Conservation (phyloP, 2,329 filamentous ascomycete species). For the Arthroderma sp. region DNA sequence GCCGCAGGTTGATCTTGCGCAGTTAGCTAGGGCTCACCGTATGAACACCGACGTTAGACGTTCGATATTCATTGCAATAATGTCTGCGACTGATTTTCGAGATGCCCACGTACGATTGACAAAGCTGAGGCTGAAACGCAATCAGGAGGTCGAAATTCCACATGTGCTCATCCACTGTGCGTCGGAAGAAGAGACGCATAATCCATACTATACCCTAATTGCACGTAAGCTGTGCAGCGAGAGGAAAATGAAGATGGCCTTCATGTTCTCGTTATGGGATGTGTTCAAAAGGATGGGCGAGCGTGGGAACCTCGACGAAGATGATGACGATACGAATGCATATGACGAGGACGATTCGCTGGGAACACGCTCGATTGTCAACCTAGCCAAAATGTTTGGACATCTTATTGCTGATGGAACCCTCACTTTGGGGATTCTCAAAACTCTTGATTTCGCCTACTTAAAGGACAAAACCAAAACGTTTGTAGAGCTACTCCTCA, state of each 20-base stretch:
- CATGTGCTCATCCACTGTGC: constrained; percentile 78
- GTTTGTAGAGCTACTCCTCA: constrained; percentile 69
- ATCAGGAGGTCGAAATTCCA: constrained; percentile 75
- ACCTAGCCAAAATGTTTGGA: constrained; percentile 54
- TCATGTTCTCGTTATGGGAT: constrained; percentile 78
- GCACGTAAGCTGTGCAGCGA: constrained; percentile 59
- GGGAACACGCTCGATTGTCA: constrained; percentile 48
- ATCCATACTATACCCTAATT: constrained; percentile 84
- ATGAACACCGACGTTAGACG: constrained; percentile 79
- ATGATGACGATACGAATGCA: constrained; percentile 48
- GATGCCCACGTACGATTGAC: constrained; percentile 68
- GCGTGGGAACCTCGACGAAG: constrained; percentile 45
- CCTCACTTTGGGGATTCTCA: constrained; percentile 44
- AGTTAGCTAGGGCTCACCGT: constrained; percentile 65
- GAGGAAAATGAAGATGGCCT: constrained; percentile 61
- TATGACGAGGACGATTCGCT: constrained; percentile 39
- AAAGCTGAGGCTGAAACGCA: constrained; percentile 72
- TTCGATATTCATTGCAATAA: constrained; percentile 85
- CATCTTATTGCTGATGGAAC: constrained; percentile 47
- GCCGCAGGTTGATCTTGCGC: constrained; percentile 48
- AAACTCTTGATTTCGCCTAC: constrained; percentile 61
- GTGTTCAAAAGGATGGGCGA: constrained; percentile 80
- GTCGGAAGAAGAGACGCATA: constrained; percentile 70
- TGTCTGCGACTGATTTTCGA: constrained; percentile 70
- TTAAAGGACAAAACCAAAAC: constrained; percentile 61